Conservation (phyloP, 1,284 basidiomycete species). For the Apiotrichum domesticum region DNA sequence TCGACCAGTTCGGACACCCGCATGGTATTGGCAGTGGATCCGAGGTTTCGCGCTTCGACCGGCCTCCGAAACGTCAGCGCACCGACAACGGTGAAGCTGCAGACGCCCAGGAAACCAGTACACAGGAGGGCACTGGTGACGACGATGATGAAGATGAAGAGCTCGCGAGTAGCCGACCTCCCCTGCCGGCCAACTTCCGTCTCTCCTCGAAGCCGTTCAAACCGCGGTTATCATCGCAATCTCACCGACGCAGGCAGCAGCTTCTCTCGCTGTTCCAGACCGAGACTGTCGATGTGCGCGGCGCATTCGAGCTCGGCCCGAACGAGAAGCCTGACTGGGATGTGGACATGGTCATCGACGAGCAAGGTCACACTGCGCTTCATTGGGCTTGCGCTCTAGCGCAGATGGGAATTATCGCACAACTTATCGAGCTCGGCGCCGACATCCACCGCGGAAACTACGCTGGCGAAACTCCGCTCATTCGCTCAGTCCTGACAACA, state of each 20-base stretch:
- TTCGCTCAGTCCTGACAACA: constrained; percentile 83
- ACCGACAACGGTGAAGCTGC: constrained; percentile 1
- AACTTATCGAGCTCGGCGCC: constrained; percentile 65
- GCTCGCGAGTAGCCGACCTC: constrained; percentile 24
- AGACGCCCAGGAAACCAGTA: constrained; percentile 15
- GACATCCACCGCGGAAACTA: constrained; percentile 87
- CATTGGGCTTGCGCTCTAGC: constrained; percentile 89
- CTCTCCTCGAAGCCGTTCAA: constrained; percentile 63
- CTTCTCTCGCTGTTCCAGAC: constrained; percentile 33
- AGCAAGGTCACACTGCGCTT: constrained; percentile 88
- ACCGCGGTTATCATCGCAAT: constrained; percentile 51
- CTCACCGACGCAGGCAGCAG: constrained; percentile 47
- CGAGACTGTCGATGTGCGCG: constrained; percentile 26
- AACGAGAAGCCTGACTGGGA: constrained; percentile 50
- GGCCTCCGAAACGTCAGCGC: constrained; percentile 23
- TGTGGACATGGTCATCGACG: constrained; percentile 78
- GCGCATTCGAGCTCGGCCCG: constrained; percentile 21
- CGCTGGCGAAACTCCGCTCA: constrained; percentile 89
- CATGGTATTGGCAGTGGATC: constrained; percentile 13
- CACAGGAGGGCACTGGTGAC: constrained; percentile 18
- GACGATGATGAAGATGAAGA: constrained; percentile 30
- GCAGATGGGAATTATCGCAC: constrained; percentile 60
- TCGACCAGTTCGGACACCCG: constrained; percentile 42
- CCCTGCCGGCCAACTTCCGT: constrained; percentile 51
- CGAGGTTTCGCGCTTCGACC: neutral